phyloP scores from a whole-genome alignment of 495 filamentous ascomycete genomes.

The Aspergillus hancockii region DNA sequence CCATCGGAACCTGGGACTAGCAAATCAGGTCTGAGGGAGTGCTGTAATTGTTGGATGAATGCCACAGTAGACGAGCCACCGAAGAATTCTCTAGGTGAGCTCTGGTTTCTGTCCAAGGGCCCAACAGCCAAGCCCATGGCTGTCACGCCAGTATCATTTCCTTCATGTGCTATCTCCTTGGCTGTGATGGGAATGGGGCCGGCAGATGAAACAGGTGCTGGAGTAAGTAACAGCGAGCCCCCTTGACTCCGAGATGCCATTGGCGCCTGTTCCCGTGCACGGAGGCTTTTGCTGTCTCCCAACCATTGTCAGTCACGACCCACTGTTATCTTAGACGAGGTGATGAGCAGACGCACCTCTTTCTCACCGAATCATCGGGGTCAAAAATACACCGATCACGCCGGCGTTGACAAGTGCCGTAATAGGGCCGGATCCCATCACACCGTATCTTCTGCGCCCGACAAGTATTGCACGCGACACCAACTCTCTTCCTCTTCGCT shows the following conservation, averaged over 20 bases:
- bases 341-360: neutral
- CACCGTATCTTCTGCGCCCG: conserved; percentile 16
- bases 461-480: conserved; percentile 14
- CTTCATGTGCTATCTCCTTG: neutral
- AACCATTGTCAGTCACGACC: neutral
- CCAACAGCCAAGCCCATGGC: conserved; percentile 4
- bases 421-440: conserved; percentile 12
- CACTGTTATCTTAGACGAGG: neutral
- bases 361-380: neutral
- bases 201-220: too few species aligned
- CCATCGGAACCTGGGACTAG: neutral
- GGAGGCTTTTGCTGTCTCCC: neutral
- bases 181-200: too few species aligned
- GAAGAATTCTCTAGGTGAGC: neutral
- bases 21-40: neutral
- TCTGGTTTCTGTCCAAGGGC: neutral
- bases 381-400: conserved; percentile 11
- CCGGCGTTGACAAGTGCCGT: conserved; percentile 13
- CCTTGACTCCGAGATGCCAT: too few species aligned
- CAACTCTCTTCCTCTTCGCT: conserved; percentile 11
- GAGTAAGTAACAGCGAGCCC: too few species aligned
- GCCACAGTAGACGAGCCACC: conserved; percentile 7
- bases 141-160: conserved; percentile 6
- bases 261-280: neutral
- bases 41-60: conserved; percentile 6